Base-by-base conservation (phyloP, 2,329 filamentous ascomycete genomes). In the Teratosphaeriaceae sp. region DNA sequence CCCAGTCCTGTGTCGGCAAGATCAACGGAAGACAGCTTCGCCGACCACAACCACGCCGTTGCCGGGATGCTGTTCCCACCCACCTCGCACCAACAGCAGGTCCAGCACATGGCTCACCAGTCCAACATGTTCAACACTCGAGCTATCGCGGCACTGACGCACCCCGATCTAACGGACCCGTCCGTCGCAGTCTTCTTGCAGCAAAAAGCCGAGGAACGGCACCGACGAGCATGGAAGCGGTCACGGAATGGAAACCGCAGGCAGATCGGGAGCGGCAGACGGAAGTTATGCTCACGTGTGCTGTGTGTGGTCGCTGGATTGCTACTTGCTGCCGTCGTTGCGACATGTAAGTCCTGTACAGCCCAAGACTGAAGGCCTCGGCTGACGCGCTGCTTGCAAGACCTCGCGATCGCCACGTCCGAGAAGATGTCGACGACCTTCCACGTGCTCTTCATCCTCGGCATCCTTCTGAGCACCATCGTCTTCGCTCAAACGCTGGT, bases 401-500 rank as follows among this genome's bases (percentile, higher is more conserved):
- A 92, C 60, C 75, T 94, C 50, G 78, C 78, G 4, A 75, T 94
- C 34, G 77, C 80, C 16, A 70, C 88, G 34, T 73, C 78, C 47
- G 76, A 76, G 30, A 72, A 79, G 47, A 69, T 76, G 39, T 77
- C 76, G 31, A 78, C 78, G 60, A 84, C 88, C 63, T 82, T 94
- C 57, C 85, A 88, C 55, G 78, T 94, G 46, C 71, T 94, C 41
- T 74, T 94, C 46, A 82, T 94, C 44, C 73, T 95, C 41, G 73
- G 89, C 50, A 82, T 94, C 44, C 67, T 94, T 40, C 70, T 82
- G 40, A 75, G 82, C 24, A 81, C 83, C 2, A 78, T 90, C 51
- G 80, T 94, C 65, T 92, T 94, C 71, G 84, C 80, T 57, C 86
- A 94, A 64, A 79, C 81, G 31, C 67, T 92, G 13, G 76, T 92